A percentile compares a stretch with the other conserved stretches of the same genome.
phyloP scores from a whole-genome alignment of 2,329 filamentous ascomycete species.

The Penicillium sp. region DNA sequence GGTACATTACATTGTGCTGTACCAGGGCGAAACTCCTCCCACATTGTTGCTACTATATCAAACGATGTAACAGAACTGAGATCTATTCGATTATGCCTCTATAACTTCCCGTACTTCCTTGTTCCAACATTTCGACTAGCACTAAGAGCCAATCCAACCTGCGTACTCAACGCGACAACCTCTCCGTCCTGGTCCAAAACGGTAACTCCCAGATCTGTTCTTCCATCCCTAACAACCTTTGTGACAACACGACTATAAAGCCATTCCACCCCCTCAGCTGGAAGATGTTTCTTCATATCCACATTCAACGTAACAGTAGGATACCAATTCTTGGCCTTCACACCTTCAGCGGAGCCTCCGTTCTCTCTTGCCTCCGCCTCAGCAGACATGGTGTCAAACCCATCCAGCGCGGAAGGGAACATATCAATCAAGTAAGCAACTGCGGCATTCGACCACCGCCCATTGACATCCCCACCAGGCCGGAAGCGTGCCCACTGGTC shows the following conservation, averaged over 20 bases:
- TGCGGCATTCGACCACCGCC: constrained; percentile 62
- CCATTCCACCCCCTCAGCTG: constrained; percentile 70
- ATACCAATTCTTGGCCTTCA: constrained; percentile 64
- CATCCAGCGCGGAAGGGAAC: constrained; percentile 67
- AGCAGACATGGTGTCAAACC: constrained; percentile 37
- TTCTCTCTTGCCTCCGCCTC: constrained; percentile 31
- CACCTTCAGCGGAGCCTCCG: constrained; percentile 22
- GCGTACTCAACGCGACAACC: constrained; percentile 67
- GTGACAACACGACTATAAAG: constrained; percentile 66
- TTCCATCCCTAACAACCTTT: constrained; percentile 69
- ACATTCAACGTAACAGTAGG: constrained; percentile 75
- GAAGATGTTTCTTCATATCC: constrained; percentile 74
- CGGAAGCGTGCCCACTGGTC: constrained; percentile 70
- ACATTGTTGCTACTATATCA: too few relatives aligned
- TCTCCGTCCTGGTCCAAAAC: constrained; percentile 66
- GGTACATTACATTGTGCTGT: too few relatives aligned
- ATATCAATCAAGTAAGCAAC: constrained; percentile 70
- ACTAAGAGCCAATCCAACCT: constrained; percentile 66
- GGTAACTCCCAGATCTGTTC: constrained; percentile 73
- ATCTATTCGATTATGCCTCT: constrained; percentile 2
- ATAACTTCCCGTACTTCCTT: constrained; percentile 37
- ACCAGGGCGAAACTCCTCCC: too few relatives aligned
- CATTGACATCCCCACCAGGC: constrained; percentile 51
- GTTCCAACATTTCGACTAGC: constrained; percentile 64
- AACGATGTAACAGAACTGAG: neutral